These are phyloP conservation scores for Pulveroboletus sp. DNA, from an alignment of 768 basidiomycete species.

Conservation along the genomic window DNA sequence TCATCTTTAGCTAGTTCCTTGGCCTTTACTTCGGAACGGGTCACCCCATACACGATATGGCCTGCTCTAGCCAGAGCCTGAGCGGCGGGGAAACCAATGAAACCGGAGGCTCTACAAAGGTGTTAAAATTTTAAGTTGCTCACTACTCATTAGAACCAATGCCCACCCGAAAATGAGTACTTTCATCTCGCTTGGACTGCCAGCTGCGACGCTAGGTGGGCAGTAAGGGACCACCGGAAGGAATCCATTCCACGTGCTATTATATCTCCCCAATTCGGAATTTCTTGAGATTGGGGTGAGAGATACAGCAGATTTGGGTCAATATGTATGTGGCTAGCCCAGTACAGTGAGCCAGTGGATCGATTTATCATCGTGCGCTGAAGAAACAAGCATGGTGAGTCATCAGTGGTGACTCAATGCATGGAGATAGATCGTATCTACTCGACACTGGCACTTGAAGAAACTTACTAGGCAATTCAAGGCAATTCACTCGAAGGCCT, in stretches of 20 bases:
- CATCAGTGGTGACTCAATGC: too few species aligned
- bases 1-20: conserved; percentile 26
- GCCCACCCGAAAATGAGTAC: conserved; percentile 16
- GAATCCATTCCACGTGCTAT: neutral
- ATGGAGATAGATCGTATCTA: too few species aligned
- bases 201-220: neutral
- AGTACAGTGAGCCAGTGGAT: too few species aligned
- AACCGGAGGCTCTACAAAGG: conserved; percentile 29
- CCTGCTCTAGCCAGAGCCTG: conserved; percentile 34
- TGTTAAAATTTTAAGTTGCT: neutral
- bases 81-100: conserved; percentile 30
- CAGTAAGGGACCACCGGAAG: neutral
- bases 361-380: too few species aligned
- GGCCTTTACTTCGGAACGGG: conserved; percentile 25
- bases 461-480: too few species aligned
- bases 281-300: too few species aligned
- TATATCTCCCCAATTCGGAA: neutral
- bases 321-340: too few species aligned
- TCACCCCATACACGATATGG: conserved; percentile 34
- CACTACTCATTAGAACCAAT: neutral
- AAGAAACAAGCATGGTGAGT: too few species aligned
- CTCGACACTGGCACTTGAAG: too few species aligned
- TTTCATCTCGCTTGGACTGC: conserved; percentile 6
- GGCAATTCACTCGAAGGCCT: too few species aligned
- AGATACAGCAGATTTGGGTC: too few species aligned